Evolutionary conservation across 2,329 filamentous ascomycete species (phyloP).

Genomic region (Paecilomyces sp.): DNA sequence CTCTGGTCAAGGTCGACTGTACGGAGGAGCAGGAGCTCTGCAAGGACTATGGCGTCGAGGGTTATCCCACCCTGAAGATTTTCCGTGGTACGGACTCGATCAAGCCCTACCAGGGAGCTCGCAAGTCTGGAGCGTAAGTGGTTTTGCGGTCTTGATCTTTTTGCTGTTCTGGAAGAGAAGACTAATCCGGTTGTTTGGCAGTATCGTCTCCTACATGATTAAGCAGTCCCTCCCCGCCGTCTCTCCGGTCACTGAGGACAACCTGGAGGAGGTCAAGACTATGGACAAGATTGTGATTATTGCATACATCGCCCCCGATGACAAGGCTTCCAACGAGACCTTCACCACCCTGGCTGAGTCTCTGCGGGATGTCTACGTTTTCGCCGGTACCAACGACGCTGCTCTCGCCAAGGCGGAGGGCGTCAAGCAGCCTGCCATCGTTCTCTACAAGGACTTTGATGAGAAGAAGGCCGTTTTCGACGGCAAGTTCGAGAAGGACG

Average conservation of each 20-base stretch:
- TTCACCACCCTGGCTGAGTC: slow-evolving; percentile 66
- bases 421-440: slow-evolving; percentile 76
- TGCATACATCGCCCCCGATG: slow-evolving; percentile 72
- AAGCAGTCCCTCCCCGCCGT: slow-evolving; percentile 96
- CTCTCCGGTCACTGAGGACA: slow-evolving; percentile 71
- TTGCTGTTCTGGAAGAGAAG: background rate
- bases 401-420: slow-evolving; percentile 82
- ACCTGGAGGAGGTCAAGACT: slow-evolving; percentile 92
- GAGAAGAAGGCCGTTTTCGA: slow-evolving; percentile 85
- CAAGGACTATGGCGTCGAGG: slow-evolving; percentile 83
- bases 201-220: slow-evolving; percentile 81
- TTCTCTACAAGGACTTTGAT: slow-evolving; percentile 97
- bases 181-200: slow-evolving; percentile 21
- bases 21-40: slow-evolving; percentile 91
- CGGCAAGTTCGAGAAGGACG: slow-evolving; percentile 73
- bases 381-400: slow-evolving; percentile 79
- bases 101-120: slow-evolving; percentile 76
- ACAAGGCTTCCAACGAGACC: slow-evolving; percentile 80
- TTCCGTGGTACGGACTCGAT: slow-evolving; percentile 85
- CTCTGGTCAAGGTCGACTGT: slow-evolving; percentile 61
- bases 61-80: slow-evolving; percentile 97
- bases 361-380: slow-evolving; percentile 85
- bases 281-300: slow-evolving; percentile 94
- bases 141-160: background rate
- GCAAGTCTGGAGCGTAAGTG: slow-evolving; percentile 68